Evolutionary conservation across 495 filamentous ascomycete species (phyloP).

Genomic region (Tuber melanosporum): DNA sequence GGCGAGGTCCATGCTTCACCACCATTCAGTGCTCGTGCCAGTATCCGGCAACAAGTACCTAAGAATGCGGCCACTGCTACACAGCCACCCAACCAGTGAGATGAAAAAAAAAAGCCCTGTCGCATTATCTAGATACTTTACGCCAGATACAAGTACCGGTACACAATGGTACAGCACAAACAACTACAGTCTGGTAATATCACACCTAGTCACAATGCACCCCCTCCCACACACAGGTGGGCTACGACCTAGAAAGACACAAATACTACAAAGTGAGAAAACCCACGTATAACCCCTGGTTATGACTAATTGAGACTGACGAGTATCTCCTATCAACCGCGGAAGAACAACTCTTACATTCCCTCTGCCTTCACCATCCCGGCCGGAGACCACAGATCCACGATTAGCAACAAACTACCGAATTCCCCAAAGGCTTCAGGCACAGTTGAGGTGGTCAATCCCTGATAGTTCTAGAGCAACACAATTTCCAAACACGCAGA

Average conservation of each 20-base stretch:
- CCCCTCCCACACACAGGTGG: background rate
- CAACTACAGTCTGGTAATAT: background rate
- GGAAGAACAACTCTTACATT: background rate
- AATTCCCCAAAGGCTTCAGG: background rate
- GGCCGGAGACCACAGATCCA: background rate
- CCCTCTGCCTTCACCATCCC: background rate
- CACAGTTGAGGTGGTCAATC: background rate
- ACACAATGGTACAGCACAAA: background rate
- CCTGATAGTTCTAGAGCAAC: background rate
- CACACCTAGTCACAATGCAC: background rate
- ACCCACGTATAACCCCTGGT: background rate
- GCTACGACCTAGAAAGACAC: background rate
- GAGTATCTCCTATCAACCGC: background rate
- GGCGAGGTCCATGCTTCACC: background rate
- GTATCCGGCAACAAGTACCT: too few relatives aligned
- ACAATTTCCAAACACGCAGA: background rate
- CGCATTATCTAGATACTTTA: too few relatives aligned
- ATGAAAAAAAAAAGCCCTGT: background rate
- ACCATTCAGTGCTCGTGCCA: background rate
- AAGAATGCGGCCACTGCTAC: too few relatives aligned
- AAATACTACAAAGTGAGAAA: background rate
- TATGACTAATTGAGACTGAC: background rate
- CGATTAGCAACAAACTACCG: background rate
- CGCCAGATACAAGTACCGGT: too few relatives aligned
- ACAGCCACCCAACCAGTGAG: background rate